Evolutionary conservation across 2,329 filamentous ascomycete genomes (phyloP).

Genomic region (Cladorrhinum sp.): DNA sequence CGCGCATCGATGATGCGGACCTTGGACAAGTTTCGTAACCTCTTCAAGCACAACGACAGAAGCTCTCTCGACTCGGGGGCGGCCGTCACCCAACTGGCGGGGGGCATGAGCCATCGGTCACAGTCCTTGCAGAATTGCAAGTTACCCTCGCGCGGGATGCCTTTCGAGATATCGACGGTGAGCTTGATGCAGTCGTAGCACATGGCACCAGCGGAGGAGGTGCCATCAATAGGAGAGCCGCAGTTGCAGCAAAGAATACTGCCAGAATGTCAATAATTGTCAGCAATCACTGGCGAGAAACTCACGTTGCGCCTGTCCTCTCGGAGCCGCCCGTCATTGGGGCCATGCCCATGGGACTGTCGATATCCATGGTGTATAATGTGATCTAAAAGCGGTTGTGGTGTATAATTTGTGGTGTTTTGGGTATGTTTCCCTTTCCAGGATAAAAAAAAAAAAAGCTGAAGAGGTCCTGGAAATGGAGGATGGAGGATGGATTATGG

Average conservation of each 20-base stretch:
- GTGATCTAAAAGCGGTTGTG: background rate
- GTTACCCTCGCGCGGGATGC: slow-evolving; percentile 85
- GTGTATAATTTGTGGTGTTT: background rate
- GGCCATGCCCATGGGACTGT: slow-evolving; percentile 32
- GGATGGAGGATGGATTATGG: background rate
- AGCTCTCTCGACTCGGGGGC: slow-evolving; percentile 86
- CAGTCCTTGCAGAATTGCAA: slow-evolving; percentile 93
- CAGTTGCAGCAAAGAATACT: slow-evolving; percentile 90
- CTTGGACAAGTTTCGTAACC: slow-evolving; percentile 80
- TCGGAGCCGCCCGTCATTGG: slow-evolving; percentile 25
- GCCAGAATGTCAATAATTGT: slow-evolving; percentile 30
- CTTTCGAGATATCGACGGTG: slow-evolving; percentile 87
- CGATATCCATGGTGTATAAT: slow-evolving; percentile 31
- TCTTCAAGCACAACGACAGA: slow-evolving; percentile 84
- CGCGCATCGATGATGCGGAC: slow-evolving; percentile 92
- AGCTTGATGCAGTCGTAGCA: slow-evolving; percentile 96
- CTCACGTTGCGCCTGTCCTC: slow-evolving; percentile 34
- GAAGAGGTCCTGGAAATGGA: background rate
- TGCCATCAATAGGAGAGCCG: slow-evolving; percentile 92
- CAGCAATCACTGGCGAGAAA: background rate
- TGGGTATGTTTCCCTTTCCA: background rate
- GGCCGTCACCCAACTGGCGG: slow-evolving; percentile 81
- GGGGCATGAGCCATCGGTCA: slow-evolving; percentile 88
- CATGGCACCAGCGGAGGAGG: slow-evolving; percentile 76
- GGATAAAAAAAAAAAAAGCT: background rate